A percentile compares a stretch with the other conserved stretches of the same genome.
Conservation (phyloP, 139 green algal genomes). For the Chlorella sp. region DNA sequence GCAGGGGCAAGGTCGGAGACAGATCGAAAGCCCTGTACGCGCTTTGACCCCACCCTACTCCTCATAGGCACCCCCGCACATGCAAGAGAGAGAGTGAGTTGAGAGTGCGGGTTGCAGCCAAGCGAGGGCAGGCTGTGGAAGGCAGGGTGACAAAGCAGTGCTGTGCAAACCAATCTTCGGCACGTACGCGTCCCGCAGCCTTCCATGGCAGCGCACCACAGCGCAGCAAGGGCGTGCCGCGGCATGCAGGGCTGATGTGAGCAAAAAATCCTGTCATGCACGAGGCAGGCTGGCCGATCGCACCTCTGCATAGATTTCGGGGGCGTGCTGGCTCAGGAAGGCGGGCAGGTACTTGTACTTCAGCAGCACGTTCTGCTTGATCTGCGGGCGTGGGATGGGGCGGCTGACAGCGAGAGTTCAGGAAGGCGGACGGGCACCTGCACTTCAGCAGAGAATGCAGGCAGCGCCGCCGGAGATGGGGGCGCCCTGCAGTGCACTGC, state of each 20-base stretch:
- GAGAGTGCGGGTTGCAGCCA: neutral
- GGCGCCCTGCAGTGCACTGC: too few relatives aligned
- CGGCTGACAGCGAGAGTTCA: neutral
- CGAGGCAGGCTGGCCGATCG: neutral
- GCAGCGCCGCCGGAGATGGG: too few relatives aligned
- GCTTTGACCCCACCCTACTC: too few relatives aligned
- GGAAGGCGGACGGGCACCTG: neutral
- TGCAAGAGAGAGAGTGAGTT: too few relatives aligned
- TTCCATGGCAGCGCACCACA: neutral
- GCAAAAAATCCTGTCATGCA: neutral
- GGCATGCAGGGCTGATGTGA: too few relatives aligned
- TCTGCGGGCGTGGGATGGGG: constrained; percentile 35
- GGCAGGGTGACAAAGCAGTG: neutral
- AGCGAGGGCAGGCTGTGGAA: neutral
- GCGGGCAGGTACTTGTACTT: constrained; percentile 84
- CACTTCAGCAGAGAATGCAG: neutral
- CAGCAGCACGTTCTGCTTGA: constrained; percentile 93
- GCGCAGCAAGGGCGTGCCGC: too few relatives aligned
- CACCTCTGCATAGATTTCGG: constrained; percentile 84
- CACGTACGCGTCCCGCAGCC: constrained; percentile 80
- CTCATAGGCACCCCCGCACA: too few relatives aligned
- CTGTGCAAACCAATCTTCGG: constrained; percentile 63
- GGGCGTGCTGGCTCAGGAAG: constrained; percentile 77
- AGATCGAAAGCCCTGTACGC: too few relatives aligned
- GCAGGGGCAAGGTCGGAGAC: too few relatives aligned